Conservation (phyloP, 176 grass and related monocot genomes). For the Carex scoparia region DNA sequence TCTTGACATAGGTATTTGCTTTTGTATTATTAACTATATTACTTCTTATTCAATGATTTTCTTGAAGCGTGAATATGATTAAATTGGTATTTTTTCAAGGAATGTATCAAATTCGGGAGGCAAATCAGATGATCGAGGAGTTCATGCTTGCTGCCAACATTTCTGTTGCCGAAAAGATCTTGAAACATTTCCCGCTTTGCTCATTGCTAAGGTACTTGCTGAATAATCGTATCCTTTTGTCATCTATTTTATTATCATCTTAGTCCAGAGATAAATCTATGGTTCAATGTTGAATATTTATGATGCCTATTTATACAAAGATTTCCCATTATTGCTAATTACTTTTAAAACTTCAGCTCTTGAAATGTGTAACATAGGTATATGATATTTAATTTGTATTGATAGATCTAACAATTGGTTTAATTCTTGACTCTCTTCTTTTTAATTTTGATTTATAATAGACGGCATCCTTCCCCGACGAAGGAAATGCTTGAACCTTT, state of each 20-base stretch:
- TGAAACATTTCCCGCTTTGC: slow-evolving; percentile 79
- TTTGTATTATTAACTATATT: slow-evolving; percentile 17
- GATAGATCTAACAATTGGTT: slow-evolving; percentile 1
- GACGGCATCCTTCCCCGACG: slow-evolving; percentile 86
- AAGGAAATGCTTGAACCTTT: slow-evolving; percentile 99
- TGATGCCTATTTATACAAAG: background rate
- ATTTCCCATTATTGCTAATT: background rate
- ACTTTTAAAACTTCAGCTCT: background rate
- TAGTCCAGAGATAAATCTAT: background rate
- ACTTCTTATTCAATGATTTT: slow-evolving; percentile 7
- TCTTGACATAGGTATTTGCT: slow-evolving; percentile 79
- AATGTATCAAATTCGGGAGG: slow-evolving; percentile 98
- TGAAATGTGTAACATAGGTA: background rate
- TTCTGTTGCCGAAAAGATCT: slow-evolving; percentile 94
- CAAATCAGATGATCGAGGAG: slow-evolving; percentile 99
- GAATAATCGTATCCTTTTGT: background rate
- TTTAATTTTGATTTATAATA: slow-evolving; percentile 41
- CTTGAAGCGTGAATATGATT: slow-evolving; percentile 22
- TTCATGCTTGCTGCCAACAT: slow-evolving; percentile 98
- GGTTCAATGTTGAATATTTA: background rate
- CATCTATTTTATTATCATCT: background rate
- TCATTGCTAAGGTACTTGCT: slow-evolving; percentile 72
- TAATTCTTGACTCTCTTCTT: slow-evolving; percentile 12
- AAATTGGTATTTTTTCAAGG: slow-evolving; percentile 42
- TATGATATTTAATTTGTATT: slow-evolving; percentile 1